A percentile compares a stretch with the other conserved stretches of the same genome.
These are phyloP conservation scores for Trichoderma sp. DNA, from an alignment of 2,329 filamentous ascomycete species.

Conservation along the genomic window DNA sequence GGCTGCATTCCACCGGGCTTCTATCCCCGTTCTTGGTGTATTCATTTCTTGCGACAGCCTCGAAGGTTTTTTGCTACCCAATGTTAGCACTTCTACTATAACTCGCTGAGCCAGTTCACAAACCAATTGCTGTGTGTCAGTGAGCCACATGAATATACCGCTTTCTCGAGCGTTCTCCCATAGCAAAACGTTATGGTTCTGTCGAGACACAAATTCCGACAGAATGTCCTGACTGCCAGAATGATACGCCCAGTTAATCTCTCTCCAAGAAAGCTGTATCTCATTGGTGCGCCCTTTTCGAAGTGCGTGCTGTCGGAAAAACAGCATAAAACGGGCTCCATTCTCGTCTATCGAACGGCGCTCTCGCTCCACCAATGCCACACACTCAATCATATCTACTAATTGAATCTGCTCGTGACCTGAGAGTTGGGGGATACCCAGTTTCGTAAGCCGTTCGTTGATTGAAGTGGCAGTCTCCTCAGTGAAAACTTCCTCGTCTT, in stretches of 20 bases:
- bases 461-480: conserved; percentile 69
- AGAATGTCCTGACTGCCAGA: conserved; percentile 87
- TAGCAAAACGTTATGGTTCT: conserved; percentile 74
- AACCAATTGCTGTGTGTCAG: conserved; percentile 73
- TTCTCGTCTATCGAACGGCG: conserved; percentile 88
- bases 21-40: conserved; percentile 86
- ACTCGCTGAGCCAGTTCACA: too few relatives aligned
- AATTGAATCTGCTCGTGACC: conserved; percentile 84
- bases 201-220: conserved; percentile 74
- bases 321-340: conserved; percentile 81
- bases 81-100: conserved; percentile 18
- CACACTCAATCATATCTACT: conserved; percentile 80
- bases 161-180: conserved; percentile 86
- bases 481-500: conserved; percentile 55
- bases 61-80: conserved; percentile 64
- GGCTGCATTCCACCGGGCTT: conserved; percentile 84
- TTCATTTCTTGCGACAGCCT: conserved; percentile 86
- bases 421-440: conserved; percentile 76
- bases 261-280: conserved; percentile 69
- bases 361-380: conserved; percentile 80
- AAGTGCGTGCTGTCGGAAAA: conserved; percentile 78
- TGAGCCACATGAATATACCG: conserved; percentile 94
- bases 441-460: conserved; percentile 71
- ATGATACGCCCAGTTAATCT: conserved; percentile 84
- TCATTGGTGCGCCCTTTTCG: conserved; percentile 64